A percentile compares a stretch with the other conserved stretches of the same genome.
phyloP scores from a whole-genome alignment of 768 basidiomycete species.

The Xerocomellus intermedius region DNA sequence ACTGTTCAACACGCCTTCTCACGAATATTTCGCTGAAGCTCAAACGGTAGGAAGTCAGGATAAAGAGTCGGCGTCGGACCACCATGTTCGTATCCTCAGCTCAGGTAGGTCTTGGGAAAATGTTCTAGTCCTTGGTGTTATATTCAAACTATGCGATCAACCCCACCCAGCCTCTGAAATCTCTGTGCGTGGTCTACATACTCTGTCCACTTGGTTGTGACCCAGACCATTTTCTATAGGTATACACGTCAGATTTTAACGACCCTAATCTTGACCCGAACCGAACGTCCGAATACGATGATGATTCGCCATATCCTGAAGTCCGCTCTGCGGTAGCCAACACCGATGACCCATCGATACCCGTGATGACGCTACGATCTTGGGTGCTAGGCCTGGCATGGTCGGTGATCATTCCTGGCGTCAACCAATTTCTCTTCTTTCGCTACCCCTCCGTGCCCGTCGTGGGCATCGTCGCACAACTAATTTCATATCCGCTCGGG shows the following conservation, averaged over 20 bases:
- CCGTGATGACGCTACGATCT: constrained; percentile 60
- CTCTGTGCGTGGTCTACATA: constrained; percentile 16
- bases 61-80: constrained; percentile 21
- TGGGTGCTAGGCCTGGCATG: constrained; percentile 73
- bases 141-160: background rate
- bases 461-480: constrained; percentile 64
- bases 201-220: background rate
- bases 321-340: constrained; percentile 69
- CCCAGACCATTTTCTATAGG: background rate
- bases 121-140: background rate
- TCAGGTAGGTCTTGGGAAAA: constrained; percentile 19
- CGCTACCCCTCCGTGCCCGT: constrained; percentile 67
- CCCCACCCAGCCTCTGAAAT: constrained; percentile 15
- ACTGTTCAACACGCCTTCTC: constrained; percentile 3
- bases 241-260: constrained; percentile 10
- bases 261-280: constrained; percentile 29
- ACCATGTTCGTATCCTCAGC: constrained; percentile 11
- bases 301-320: constrained; percentile 73
- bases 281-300: constrained; percentile 35
- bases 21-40: constrained; percentile 11
- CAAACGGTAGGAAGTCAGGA: constrained; percentile 18
- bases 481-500: constrained; percentile 71
- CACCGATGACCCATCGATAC: constrained; percentile 65
- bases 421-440: constrained; percentile 80
- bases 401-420: constrained; percentile 61